These are phyloP conservation scores for Lentinula novae-zelandiae DNA, from an alignment of 1,284 basidiomycete genomes.

Conservation along the genomic window DNA sequence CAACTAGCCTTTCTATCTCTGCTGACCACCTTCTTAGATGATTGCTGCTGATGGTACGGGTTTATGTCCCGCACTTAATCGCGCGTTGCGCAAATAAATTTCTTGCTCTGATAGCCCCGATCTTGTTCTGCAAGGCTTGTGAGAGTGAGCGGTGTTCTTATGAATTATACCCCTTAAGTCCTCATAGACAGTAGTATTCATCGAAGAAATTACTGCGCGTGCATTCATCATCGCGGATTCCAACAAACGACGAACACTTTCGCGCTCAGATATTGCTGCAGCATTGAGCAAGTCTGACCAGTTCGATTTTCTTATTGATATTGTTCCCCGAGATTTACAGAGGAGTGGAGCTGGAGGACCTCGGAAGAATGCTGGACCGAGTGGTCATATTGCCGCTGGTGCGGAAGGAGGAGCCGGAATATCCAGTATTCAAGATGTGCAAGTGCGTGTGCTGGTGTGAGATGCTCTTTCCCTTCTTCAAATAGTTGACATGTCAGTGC, in stretches of 20 bases:
- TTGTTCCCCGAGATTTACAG: conserved; percentile 70
- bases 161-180: neutral
- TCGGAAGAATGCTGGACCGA: neutral
- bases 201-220: conserved; percentile 89
- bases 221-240: conserved; percentile 93
- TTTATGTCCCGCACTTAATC: neutral
- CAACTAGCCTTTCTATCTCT: neutral
- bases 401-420: neutral
- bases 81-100: neutral
- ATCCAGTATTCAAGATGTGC: neutral
- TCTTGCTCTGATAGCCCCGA: conserved; percentile 59
- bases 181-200: conserved; percentile 66
- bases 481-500: neutral
- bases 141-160: conserved; percentile 67
- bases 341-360: conserved; percentile 32
- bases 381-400: neutral
- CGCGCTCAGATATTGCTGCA: conserved; percentile 86
- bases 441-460: neutral
- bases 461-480: neutral
- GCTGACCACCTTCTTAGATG: conserved; percentile 56
- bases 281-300: conserved; percentile 89
- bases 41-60: conserved; percentile 85
- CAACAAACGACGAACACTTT: conserved; percentile 88
- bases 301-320: conserved; percentile 91
- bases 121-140: conserved; percentile 94